Base-by-base conservation (phyloP, 2,329 filamentous ascomycete genomes). In the Aspergillus melleus region DNA sequence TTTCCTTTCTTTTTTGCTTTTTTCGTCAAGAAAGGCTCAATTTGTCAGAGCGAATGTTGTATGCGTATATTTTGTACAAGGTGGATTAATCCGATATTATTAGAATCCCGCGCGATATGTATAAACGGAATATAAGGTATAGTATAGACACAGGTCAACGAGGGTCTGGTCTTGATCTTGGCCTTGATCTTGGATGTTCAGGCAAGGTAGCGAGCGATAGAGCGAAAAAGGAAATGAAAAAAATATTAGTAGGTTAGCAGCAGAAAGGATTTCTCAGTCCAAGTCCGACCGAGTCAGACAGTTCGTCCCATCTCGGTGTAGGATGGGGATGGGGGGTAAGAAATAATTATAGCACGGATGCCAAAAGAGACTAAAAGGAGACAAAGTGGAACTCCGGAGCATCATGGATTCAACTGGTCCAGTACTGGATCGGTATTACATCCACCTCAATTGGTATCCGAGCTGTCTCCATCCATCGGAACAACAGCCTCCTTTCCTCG, bases 341-440 rank as follows among this genome's bases (percentile, higher is more conserved):
- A 61, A 57, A 60, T 58, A 62, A 60, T 61, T 61, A 58, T 61
- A 61, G 59, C 59, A 54, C 42, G 19, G 29, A 56, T 51, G 24
- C 47, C 30, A 58, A 60, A 57, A 56, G 56, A 54, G 49, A 52
- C 54, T 50, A 57, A 60, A 30, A 60, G 42, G 54, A 57, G 49
- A 47, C 57, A 56, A 60, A 56, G 47, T 59, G 57, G 57, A 59
- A 59, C 57, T 59, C 36, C 36, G 36, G 36, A 42, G 36, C 36
- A 42, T 42, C 44, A 24, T 47, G 44, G 44, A 47, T 47, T 20
- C 44, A 12, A 47, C 44, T 24, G 36, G 51, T 30, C 32, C n/a
- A n/a, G 11, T 47, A 47, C 44, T 47, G 44, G 44, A 47, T 47
- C 44, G 44, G 44, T 47, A 47, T 47, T 47, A 24, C 22, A 47